Conservation (phyloP, 148 eudicot species). For the Vaccinium corymbosum region DNA sequence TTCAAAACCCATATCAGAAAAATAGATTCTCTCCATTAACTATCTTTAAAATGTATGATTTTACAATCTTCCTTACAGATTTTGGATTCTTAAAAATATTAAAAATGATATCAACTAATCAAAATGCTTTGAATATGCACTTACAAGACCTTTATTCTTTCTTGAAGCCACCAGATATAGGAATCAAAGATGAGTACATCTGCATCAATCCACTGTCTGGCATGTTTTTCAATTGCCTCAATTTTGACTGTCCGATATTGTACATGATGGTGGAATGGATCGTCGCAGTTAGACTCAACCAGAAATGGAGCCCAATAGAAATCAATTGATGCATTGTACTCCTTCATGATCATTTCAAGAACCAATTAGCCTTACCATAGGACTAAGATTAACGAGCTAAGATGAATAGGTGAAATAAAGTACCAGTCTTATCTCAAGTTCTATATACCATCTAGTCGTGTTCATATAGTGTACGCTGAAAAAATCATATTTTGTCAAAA, state of each 20-base stretch:
- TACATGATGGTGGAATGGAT: conserved; percentile 42
- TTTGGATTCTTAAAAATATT: neutral
- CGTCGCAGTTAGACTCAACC: conserved; percentile 73
- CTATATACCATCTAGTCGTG: too few species aligned
- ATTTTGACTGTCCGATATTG: conserved; percentile 42
- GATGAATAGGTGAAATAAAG: too few species aligned
- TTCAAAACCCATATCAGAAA: neutral
- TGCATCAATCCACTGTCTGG: conserved; percentile 59
- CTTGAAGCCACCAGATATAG: conserved; percentile 68
- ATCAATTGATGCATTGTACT: conserved; percentile 64
- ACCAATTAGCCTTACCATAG: neutral
- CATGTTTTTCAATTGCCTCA: conserved; percentile 63
- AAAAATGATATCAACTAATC: neutral
- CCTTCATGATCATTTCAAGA: conserved; percentile 27
- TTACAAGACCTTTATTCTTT: conserved; percentile 45
- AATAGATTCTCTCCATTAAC: neutral
- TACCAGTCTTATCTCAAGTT: too few species aligned
- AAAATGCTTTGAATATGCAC: conserved; percentile 14
- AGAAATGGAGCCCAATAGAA: conserved; percentile 79
- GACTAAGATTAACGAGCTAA: neutral
- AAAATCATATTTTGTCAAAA: too few species aligned
- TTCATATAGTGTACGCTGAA: too few species aligned
- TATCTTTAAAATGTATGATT: neutral
- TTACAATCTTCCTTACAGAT: neutral
- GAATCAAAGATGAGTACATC: conserved; percentile 66